Conservation (phyloP, 257 asterid genomes). For the Phtheirospermum japonicum region DNA sequence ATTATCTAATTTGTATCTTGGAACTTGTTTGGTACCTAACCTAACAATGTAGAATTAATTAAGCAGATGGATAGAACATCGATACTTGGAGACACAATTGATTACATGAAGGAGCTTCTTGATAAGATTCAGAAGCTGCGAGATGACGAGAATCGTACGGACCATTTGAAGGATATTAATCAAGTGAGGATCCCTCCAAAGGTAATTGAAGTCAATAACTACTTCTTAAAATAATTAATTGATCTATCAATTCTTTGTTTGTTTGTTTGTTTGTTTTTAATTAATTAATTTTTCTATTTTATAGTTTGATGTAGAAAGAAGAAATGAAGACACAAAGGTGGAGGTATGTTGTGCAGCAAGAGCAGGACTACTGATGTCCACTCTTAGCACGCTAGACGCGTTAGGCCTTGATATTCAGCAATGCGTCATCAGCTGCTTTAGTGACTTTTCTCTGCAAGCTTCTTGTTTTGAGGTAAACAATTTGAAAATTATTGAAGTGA, state of each 20-base stretch:
- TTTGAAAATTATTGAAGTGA: no score
- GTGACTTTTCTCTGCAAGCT: constrained; percentile 73
- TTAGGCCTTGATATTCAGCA: constrained; percentile 83
- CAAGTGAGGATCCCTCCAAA: constrained; percentile 54
- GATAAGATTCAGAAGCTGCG: constrained; percentile 56
- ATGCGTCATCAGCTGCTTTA: constrained; percentile 83
- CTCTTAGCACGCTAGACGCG: constrained; percentile 65
- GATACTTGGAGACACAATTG: constrained; percentile 81
- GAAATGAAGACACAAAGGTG: constrained; percentile 52
- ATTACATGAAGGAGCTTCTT: constrained; percentile 70
- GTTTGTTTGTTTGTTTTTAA: no score
- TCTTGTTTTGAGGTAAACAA: constrained; percentile 67
- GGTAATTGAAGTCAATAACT: constrained; percentile 32
- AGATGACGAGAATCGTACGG: constrained; percentile 29
- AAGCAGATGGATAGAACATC: constrained; percentile 97
- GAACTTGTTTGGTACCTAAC: no score
- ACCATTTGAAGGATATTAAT: no score
- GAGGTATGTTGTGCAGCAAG: constrained; percentile 61
- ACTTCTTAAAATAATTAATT: background rate
- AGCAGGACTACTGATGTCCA: constrained; percentile 70
- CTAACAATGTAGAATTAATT: no score
- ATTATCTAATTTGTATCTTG: no score
- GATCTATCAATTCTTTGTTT: no score
- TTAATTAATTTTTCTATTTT: background rate
- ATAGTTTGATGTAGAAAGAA: constrained; percentile 76